phyloP scores from a whole-genome alignment of 179 eudicot species.

The Nepenthes alata region DNA sequence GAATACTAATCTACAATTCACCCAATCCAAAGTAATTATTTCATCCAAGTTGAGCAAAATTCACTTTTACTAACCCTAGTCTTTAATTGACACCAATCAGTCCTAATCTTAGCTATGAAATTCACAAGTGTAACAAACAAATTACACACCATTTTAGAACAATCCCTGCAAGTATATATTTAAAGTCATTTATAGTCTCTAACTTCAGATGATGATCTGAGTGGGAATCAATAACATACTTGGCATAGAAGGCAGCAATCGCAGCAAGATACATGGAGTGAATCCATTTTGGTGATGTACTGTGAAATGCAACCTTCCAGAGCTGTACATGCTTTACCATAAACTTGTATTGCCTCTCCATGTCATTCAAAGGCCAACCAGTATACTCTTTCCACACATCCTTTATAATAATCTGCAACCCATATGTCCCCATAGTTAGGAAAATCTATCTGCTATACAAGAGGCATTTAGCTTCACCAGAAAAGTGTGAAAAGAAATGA shows the following conservation, averaged over 20 bases:
- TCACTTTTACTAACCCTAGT: no score
- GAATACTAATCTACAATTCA: no score
- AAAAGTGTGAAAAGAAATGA: not conserved
- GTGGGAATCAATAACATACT: constrained; percentile 32
- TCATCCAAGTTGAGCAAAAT: no score
- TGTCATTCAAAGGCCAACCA: constrained; percentile 96
- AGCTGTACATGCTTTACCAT: constrained; percentile 97
- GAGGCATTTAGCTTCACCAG: constrained; percentile 1
- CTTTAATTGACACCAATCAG: no score
- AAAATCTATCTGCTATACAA: not conserved
- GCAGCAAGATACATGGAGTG: constrained; percentile 77
- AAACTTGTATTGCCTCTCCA: constrained; percentile 91
- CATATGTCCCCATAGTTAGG: not conserved
- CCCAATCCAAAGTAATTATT: no score
- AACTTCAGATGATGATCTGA: no score
- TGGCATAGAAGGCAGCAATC: constrained; percentile 88
- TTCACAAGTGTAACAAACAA: no score
- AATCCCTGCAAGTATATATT: no score
- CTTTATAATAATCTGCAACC: constrained; percentile 66
- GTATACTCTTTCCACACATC: constrained; percentile 99
- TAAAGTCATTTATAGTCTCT: no score
- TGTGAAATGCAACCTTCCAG: constrained; percentile 91
- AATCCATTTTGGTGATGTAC: constrained; percentile 90
- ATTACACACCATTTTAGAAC: no score
- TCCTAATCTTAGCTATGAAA: no score